A percentile compares a stretch with the other conserved stretches of the same genome.
Conservation (phyloP, 352 stramenopile species). For the Plasmopara viticola region DNA sequence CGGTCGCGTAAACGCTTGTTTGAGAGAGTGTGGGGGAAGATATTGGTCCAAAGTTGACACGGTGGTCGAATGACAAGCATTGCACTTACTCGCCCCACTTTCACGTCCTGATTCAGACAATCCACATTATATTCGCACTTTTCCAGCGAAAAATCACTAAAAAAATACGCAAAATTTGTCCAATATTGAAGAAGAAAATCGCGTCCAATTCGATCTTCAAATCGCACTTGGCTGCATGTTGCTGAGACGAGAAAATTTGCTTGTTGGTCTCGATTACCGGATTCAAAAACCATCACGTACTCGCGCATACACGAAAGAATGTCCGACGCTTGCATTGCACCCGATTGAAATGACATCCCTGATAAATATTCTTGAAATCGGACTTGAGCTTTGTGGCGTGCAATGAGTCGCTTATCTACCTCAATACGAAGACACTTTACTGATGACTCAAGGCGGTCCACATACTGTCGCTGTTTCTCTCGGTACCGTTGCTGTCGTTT, state of each 20-base stretch:
- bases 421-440: slow-evolving; percentile 19
- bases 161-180: slow-evolving; percentile 6
- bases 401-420: slow-evolving; percentile 14
- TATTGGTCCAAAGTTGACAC: slow-evolving; percentile 4
- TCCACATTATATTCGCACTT: slow-evolving; percentile 7
- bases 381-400: not conserved
- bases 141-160: slow-evolving; percentile 8
- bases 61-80: slow-evolving; percentile 13
- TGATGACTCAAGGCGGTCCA: slow-evolving; percentile 11
- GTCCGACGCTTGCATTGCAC: not conserved
- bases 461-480: slow-evolving; percentile 16
- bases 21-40: slow-evolving; percentile 9
- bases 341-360: not conserved
- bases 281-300: slow-evolving; percentile 17
- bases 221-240: slow-evolving; percentile 15
- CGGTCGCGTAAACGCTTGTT: slow-evolving; percentile 9
- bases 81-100: slow-evolving; percentile 4
- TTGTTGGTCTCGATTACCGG: slow-evolving; percentile 9
- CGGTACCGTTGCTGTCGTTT: slow-evolving; percentile 22
- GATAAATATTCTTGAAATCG: not conserved
- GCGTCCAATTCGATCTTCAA: slow-evolving; percentile 11
- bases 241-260: slow-evolving; percentile 11
- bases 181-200: slow-evolving; percentile 19
- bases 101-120: slow-evolving; percentile 4
- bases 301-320: slow-evolving; percentile 10